A percentile compares a stretch with the other conserved stretches of the same genome.
phyloP scores from a whole-genome alignment of 176 grass and related monocot genomes.

The Triticum aestivum region DNA sequence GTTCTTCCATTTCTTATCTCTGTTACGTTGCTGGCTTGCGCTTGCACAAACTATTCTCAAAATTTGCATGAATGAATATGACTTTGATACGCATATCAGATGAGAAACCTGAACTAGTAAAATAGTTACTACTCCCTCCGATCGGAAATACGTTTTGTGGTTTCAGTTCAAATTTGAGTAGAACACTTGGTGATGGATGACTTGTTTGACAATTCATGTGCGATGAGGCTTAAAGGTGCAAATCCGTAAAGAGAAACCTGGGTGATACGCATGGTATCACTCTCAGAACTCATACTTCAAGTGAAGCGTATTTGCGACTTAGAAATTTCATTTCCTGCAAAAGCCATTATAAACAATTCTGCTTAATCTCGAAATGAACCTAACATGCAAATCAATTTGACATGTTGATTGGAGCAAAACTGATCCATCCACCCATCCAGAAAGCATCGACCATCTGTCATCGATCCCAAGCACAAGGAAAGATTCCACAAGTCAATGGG shows the following conservation, averaged over 20 bases:
- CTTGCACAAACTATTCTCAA: not conserved
- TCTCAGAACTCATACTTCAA: not conserved
- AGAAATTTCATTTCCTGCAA: not conserved
- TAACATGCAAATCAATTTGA: not conserved
- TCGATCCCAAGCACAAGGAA: not conserved
- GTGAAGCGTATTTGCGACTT: not conserved
- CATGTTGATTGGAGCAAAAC: not conserved
- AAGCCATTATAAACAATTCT: not conserved
- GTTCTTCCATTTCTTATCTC: not conserved
- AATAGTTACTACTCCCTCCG: too few relatives aligned
- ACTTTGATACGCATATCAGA: not conserved
- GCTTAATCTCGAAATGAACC: not conserved
- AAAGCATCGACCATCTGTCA: not conserved
- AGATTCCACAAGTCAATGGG: constrained; percentile 26
- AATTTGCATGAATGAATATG: not conserved
- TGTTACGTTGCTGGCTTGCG: constrained; percentile 5
- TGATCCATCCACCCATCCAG: not conserved
- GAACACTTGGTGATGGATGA: not conserved
- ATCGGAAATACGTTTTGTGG: too few relatives aligned
- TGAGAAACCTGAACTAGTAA: too few relatives aligned
- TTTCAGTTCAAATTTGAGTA: too few relatives aligned
- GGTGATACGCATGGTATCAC: not conserved
- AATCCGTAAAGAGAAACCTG: not conserved
- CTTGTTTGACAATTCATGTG: not conserved
- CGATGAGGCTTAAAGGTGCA: not conserved